Evolutionary conservation across 1,139 yeast genomes (phyloP).

Genomic region (Hemisphaericaspora subhashii): DNA sequence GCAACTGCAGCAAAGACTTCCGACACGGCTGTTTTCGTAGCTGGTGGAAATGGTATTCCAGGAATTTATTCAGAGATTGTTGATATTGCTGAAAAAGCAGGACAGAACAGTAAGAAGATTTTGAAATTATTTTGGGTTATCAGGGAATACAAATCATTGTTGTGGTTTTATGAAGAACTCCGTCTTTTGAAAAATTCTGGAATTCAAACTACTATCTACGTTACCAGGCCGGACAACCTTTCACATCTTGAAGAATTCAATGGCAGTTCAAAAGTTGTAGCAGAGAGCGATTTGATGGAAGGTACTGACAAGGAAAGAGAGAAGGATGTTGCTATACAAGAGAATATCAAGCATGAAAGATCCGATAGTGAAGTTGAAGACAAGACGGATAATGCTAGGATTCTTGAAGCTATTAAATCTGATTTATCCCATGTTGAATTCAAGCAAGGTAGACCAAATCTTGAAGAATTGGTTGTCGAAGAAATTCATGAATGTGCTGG

Average conservation of each 20-base stretch:
- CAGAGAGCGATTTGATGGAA: neutral
- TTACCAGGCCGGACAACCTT: conserved; percentile 34
- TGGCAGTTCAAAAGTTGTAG: neutral
- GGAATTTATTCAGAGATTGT: conserved; percentile 42
- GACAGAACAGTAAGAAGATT: conserved; percentile 17
- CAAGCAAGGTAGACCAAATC: conserved; percentile 33
- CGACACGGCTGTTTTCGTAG: conserved; percentile 41
- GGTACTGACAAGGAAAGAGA: neutral
- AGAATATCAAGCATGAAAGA: neutral
- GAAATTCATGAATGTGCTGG: conserved; percentile 30
- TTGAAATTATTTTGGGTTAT: conserved; percentile 36
- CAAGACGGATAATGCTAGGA: conserved; percentile 4
- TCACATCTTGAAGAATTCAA: neutral
- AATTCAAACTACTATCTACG: conserved; percentile 28
- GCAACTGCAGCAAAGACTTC: conserved; percentile 28
- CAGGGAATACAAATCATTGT: conserved; percentile 29
- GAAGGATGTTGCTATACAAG: neutral
- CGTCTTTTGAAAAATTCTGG: conserved; percentile 21
- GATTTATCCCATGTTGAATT: conserved; percentile 29
- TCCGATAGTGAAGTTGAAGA: neutral
- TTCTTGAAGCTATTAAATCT: conserved; percentile 12
- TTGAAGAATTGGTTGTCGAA: conserved; percentile 24
- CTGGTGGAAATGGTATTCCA: conserved; percentile 48
- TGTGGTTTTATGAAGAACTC: conserved; percentile 38
- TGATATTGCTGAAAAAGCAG: conserved; percentile 19